phyloP scores from a whole-genome alignment of 164 flowering plant species.

The Liquidambar formosana region DNA sequence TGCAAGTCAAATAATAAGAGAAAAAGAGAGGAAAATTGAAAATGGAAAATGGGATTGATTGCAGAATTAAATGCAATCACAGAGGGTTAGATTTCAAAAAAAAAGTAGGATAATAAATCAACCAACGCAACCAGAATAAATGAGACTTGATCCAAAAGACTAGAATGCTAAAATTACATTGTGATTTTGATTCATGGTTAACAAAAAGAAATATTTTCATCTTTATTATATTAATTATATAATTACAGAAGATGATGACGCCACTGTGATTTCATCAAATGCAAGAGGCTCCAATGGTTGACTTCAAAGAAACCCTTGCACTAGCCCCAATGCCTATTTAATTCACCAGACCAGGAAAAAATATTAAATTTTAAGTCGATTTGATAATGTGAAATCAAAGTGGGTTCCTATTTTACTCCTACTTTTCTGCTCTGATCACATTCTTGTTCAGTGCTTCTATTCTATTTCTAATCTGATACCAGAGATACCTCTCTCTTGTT shows the following conservation, averaged over 20 bases:
- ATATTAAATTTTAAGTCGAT: background rate
- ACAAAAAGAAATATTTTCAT: background rate
- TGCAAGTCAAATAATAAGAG: constrained; percentile 22
- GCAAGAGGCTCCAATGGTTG: constrained; percentile 28
- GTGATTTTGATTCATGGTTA: background rate
- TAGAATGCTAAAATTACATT: no score
- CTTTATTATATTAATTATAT: no score
- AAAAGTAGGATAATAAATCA: constrained; percentile 24
- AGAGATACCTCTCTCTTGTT: background rate
- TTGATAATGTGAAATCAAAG: background rate
- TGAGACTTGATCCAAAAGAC: constrained; percentile 13
- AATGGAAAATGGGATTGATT: background rate
- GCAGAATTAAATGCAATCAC: constrained; percentile 39
- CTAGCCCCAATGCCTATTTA: constrained; percentile 39
- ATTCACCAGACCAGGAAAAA: constrained; percentile 6
- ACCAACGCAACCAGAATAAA: constrained; percentile 9
- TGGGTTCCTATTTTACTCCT: background rate
- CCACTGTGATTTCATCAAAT: constrained; percentile 13
- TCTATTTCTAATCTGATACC: constrained; percentile 7
- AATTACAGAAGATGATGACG: constrained; percentile 4
- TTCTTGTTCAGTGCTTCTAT: constrained; percentile 31
- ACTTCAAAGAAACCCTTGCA: constrained; percentile 30
- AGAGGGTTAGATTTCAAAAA: constrained; percentile 28
- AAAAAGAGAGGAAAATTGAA: constrained; percentile 15
- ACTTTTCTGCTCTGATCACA: constrained; percentile 11